phyloP scores from a whole-genome alignment of 192 early-diverging fungal species.

The Backusella luteola region DNA sequence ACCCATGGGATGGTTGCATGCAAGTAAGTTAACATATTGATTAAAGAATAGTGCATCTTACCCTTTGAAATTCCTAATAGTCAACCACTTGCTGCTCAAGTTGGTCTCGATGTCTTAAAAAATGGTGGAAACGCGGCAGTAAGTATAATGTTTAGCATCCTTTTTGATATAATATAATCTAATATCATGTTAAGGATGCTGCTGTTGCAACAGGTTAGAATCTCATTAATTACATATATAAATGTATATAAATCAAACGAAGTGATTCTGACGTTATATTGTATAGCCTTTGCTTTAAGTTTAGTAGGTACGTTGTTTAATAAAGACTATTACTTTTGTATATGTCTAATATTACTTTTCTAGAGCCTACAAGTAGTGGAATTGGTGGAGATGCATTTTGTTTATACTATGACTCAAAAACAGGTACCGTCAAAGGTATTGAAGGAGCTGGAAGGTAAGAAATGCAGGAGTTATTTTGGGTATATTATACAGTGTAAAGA shows the following conservation, averaged over 20 bases:
- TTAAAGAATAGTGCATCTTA: background rate
- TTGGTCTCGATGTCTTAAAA: slow-evolving; percentile 59
- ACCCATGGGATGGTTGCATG: slow-evolving; percentile 40
- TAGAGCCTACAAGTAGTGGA: slow-evolving; percentile 68
- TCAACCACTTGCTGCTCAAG: slow-evolving; percentile 69
- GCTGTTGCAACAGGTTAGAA: slow-evolving; percentile 50
- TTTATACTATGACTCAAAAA: slow-evolving; percentile 66
- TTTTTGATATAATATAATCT: background rate
- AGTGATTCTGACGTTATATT: background rate
- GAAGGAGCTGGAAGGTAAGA: slow-evolving; percentile 68
- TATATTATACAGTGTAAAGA: too few relatives aligned
- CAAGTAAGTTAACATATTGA: slow-evolving; percentile 14
- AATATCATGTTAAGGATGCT: slow-evolving; percentile 39
- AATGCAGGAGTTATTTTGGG: too few relatives aligned
- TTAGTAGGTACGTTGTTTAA: slow-evolving; percentile 48
- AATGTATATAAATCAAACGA: background rate
- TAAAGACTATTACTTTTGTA: background rate
- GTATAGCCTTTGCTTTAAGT: slow-evolving; percentile 58
- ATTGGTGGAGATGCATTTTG: slow-evolving; percentile 81
- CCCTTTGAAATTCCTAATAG: slow-evolving; percentile 26
- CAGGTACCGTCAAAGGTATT: slow-evolving; percentile 47
- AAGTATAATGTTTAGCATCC: slow-evolving; percentile 10
- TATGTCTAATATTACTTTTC: slow-evolving; percentile 13
- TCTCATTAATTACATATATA: background rate
- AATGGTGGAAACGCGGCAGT: slow-evolving; percentile 76